These are phyloP conservation scores for Diaporthe humulicola DNA, from an alignment of 2,329 filamentous ascomycete genomes.

Conservation along the genomic window DNA sequence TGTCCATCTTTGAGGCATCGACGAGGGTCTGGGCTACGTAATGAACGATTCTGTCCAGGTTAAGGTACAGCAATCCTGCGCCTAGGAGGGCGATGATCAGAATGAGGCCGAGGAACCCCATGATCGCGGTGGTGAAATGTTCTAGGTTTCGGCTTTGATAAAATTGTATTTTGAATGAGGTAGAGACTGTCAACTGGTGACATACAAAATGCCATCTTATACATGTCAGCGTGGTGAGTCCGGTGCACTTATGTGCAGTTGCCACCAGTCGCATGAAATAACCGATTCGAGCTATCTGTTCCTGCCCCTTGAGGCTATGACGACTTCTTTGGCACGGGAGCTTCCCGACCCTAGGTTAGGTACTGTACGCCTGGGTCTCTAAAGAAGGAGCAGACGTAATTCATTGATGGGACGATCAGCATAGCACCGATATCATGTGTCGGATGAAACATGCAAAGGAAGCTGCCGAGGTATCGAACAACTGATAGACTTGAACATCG, in stretches of 20 bases:
- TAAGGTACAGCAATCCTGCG: background rate
- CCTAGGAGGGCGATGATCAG: slow-evolving; percentile 11
- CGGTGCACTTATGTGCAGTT: background rate
- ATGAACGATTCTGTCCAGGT: slow-evolving; percentile 19
- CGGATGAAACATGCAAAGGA: slow-evolving; percentile 10
- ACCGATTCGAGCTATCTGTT: background rate
- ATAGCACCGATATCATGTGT: background rate
- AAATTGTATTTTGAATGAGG: no score
- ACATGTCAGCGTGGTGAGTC: background rate
- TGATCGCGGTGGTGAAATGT: background rate
- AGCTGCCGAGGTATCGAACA: background rate
- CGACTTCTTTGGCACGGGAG: slow-evolving; percentile 5
- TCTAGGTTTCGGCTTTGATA: background rate
- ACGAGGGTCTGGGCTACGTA: slow-evolving; percentile 22
- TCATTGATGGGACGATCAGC: slow-evolving; percentile 3
- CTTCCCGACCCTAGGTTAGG: slow-evolving; percentile 1
- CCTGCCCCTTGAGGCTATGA: background rate
- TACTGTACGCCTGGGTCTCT: background rate
- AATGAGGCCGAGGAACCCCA: slow-evolving; percentile 11
- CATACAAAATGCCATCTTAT: background rate
- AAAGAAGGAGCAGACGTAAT: background rate
- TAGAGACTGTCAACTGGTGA: background rate
- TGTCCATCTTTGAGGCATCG: slow-evolving; percentile 33
- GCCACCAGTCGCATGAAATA: slow-evolving; percentile 23
- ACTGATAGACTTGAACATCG: background rate